phyloP scores from a whole-genome alignment of 805 yeast species.

The Teunomyces kruisii region DNA sequence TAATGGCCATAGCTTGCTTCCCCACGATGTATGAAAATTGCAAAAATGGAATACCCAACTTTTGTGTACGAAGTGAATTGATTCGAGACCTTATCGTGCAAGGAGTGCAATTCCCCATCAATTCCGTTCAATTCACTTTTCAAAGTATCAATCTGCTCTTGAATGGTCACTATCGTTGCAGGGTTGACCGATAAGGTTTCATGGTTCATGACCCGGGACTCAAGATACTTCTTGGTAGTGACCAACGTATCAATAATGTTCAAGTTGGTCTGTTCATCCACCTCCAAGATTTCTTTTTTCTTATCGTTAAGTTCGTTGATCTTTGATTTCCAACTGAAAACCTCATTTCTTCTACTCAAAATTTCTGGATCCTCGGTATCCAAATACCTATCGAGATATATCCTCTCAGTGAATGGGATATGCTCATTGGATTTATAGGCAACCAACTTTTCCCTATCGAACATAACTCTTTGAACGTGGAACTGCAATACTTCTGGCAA shows the following conservation, averaged over 20 bases:
- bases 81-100: slow-evolving; percentile 50
- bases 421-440: slow-evolving; percentile 84
- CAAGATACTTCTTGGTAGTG: slow-evolving; percentile 58
- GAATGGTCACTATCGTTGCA: slow-evolving; percentile 49
- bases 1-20: slow-evolving; percentile 96
- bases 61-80: slow-evolving; percentile 64
- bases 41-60: slow-evolving; percentile 80
- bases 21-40: slow-evolving; percentile 92
- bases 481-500: slow-evolving; percentile 84
- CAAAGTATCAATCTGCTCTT: slow-evolving; percentile 45
- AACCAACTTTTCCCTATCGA: slow-evolving; percentile 67
- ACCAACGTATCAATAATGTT: slow-evolving; percentile 44
- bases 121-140: slow-evolving; percentile 45
- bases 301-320: slow-evolving; percentile 39
- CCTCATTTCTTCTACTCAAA: slow-evolving; percentile 53
- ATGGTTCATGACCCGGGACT: slow-evolving; percentile 39
- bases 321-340: slow-evolving; percentile 61
- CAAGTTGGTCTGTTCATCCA: slow-evolving; percentile 37
- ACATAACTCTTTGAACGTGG: slow-evolving; percentile 92
- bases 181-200: slow-evolving; percentile 37
- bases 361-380: slow-evolving; percentile 63
- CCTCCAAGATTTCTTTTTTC: slow-evolving; percentile 43
- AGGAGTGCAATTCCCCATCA: slow-evolving; percentile 38
- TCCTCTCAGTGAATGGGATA: slow-evolving; percentile 70
- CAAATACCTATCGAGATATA: slow-evolving; percentile 86